These are phyloP conservation scores for Salix viminalis DNA, from an alignment of 345 rosid species.

Conservation along the genomic window DNA sequence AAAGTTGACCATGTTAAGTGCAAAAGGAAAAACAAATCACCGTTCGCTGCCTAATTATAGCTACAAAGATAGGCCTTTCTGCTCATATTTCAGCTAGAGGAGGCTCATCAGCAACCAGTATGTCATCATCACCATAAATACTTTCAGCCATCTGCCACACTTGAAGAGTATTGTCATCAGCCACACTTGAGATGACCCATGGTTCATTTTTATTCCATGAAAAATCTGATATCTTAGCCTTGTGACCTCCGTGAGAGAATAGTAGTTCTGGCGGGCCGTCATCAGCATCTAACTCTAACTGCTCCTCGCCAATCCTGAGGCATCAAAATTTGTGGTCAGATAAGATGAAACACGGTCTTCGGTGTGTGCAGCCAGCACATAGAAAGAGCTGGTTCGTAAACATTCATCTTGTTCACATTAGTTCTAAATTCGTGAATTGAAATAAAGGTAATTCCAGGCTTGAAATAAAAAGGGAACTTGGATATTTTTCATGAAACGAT, in stretches of 20 bases:
- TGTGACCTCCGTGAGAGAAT: conserved; percentile 84
- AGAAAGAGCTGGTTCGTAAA: too few relatives aligned
- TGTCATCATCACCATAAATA: conserved; percentile 46
- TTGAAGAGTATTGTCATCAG: conserved; percentile 69
- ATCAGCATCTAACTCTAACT: conserved; percentile 67
- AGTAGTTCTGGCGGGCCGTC: conserved; percentile 86
- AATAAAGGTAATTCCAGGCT: too few relatives aligned
- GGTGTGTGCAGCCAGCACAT: too few relatives aligned
- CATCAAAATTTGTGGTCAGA: neutral
- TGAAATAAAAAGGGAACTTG: too few relatives aligned
- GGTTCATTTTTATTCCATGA: conserved; percentile 73
- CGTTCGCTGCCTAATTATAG: neutral
- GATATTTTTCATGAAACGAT: neutral
- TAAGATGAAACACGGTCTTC: neutral
- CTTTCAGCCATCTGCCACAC: conserved; percentile 82
- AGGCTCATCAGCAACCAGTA: conserved; percentile 17
- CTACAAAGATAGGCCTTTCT: neutral
- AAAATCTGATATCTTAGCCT: conserved; percentile 74
- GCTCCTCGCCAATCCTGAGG: conserved; percentile 77
- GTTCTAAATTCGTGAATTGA: too few relatives aligned
- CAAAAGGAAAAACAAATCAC: neutral
- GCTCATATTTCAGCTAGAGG: neutral
- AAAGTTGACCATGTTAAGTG: neutral
- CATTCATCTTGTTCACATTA: too few relatives aligned
- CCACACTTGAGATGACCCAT: conserved; percentile 76